These are phyloP conservation scores for Coelastrella sp. DNA, from an alignment of 139 green algal genomes.

Conservation along the genomic window DNA sequence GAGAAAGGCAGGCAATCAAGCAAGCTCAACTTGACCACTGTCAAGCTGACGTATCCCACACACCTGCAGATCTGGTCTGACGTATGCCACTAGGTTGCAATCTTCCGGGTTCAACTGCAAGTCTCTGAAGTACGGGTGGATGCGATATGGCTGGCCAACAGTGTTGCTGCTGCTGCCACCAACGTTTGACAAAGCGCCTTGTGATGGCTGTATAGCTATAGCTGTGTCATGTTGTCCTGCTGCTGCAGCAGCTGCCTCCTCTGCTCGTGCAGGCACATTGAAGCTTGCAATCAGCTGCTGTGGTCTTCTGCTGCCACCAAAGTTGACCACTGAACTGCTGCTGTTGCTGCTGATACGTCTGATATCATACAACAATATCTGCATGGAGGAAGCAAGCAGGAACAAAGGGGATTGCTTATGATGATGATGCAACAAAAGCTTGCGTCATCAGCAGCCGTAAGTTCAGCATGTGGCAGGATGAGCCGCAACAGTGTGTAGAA, in stretches of 20 bases:
- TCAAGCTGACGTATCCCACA: neutral
- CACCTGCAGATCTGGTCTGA: constrained; percentile 35
- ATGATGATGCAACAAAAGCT: no score
- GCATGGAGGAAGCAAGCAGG: neutral
- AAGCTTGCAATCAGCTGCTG: constrained; percentile 10
- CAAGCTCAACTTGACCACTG: no score
- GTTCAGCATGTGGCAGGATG: no score
- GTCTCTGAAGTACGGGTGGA: constrained; percentile 24
- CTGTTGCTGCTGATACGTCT: constrained; percentile 20
- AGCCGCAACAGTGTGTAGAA: no score
- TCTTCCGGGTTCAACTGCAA: constrained; percentile 22
- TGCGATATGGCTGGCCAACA: neutral
- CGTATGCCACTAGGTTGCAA: constrained; percentile 33
- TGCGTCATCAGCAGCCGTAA: no score
- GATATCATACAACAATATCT: constrained; percentile 31
- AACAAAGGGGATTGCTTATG: no score
- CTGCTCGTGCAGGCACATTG: constrained; percentile 21
- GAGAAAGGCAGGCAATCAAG: no score
- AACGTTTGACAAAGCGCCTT: neutral
- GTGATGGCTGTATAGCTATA: no score
- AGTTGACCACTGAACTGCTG: constrained; percentile 33
- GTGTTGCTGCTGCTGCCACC: neutral
- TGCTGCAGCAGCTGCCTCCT: neutral
- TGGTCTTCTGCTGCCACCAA: constrained; percentile 30
- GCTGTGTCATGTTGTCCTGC: neutral